Conservation (phyloP, 371 early-diverging fungal species). For the Haplosporangium sp. region DNA sequence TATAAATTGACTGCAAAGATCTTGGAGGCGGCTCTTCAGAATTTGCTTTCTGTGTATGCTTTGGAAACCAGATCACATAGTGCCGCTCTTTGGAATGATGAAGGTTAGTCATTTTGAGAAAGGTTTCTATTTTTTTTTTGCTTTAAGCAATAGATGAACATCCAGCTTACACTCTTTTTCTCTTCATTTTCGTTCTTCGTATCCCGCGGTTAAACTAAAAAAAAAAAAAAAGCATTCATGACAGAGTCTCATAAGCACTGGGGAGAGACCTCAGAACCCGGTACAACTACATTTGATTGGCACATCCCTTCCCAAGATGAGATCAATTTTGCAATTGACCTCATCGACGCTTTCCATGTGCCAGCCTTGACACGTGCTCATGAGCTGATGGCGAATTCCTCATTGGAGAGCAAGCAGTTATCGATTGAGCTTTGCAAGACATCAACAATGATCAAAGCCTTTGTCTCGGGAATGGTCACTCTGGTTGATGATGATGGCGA, state of each 20-base stretch:
- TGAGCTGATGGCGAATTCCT: slow-evolving; percentile 59
- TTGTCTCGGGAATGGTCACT: slow-evolving; percentile 64
- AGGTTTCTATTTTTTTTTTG: too few relatives aligned
- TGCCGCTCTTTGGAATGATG: slow-evolving; percentile 66
- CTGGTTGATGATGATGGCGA: slow-evolving; percentile 69
- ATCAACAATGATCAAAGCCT: slow-evolving; percentile 67
- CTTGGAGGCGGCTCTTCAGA: slow-evolving; percentile 61
- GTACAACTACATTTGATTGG: slow-evolving; percentile 76
- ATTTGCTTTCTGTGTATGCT: slow-evolving; percentile 66
- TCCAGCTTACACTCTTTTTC: too few relatives aligned
- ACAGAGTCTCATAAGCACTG: slow-evolving; percentile 77
- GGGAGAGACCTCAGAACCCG: slow-evolving; percentile 73
- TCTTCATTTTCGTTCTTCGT: too few relatives aligned
- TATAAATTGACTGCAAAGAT: slow-evolving; percentile 80
- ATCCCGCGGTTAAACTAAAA: background rate
- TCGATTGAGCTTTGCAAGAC: slow-evolving; percentile 72
- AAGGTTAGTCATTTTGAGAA: slow-evolving; percentile 39
- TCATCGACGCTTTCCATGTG: slow-evolving; percentile 64
- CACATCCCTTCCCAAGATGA: slow-evolving; percentile 79
- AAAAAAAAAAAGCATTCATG: slow-evolving; percentile 59
- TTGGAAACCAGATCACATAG: slow-evolving; percentile 44
- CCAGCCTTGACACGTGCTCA: slow-evolving; percentile 61
- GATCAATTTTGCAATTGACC: slow-evolving; percentile 73
- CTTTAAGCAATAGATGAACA: too few relatives aligned
- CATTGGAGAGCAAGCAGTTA: slow-evolving; percentile 54